A percentile compares a stretch with the other conserved stretches of the same genome.
Evolutionary conservation across 129 eudicot genomes (phyloP).

Genomic region (Calendula officinalis): DNA sequence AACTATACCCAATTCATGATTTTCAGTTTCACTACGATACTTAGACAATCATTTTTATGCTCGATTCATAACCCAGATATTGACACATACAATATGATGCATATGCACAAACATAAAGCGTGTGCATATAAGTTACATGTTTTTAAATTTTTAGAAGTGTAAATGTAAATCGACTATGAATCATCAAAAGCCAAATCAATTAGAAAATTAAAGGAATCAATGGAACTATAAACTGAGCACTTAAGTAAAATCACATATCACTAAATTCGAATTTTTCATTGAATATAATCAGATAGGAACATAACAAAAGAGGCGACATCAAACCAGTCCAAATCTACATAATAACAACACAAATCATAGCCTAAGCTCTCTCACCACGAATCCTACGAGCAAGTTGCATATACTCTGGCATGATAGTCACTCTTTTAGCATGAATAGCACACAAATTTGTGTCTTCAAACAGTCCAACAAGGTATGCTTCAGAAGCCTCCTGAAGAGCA

Average conservation of each 20-base stretch:
- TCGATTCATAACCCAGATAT: no score
- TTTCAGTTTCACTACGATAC: no score
- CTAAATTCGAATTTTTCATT: background rate
- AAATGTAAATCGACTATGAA: no score
- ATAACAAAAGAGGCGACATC: background rate
- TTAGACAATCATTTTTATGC: no score
- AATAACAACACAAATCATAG: background rate
- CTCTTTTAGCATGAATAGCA: background rate
- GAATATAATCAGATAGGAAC: background rate
- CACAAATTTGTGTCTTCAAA: background rate
- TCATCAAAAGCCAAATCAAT: no score
- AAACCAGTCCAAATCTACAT: background rate
- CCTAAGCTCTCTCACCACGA: background rate
- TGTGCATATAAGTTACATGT: no score
- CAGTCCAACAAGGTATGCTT: background rate
- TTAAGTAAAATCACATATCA: background rate
- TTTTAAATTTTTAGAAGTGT: no score
- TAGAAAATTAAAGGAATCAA: no score
- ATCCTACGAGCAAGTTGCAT: background rate
- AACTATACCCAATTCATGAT: background rate
- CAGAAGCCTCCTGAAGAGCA: background rate
- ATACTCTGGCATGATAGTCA: background rate
- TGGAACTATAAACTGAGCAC: background rate
- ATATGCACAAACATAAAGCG: no score
- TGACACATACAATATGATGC: no score